Evolutionary conservation across 768 basidiomycete species (phyloP), one percentile per base, ranked within the genome.

Genomic region (Amylocystis lapponica): DNA sequence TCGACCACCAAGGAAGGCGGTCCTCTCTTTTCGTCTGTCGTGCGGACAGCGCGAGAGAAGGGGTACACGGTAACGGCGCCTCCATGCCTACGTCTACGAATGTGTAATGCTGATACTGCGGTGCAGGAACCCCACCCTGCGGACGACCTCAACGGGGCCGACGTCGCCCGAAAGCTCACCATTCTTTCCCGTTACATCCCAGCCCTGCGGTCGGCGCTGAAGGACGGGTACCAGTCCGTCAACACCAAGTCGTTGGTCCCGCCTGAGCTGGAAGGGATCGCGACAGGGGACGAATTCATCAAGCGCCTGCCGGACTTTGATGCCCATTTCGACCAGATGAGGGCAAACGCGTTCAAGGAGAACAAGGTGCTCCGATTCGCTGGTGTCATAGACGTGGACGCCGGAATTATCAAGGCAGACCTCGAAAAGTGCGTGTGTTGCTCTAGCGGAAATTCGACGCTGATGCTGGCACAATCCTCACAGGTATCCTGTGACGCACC

Each of bases 151-250:
- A 94, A 91, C 50, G 96, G 96, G 5, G 86, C 87, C 26, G 96
- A 99, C 63, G 96, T 99, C 36, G 94, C 94, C 2, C 83, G 96
- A 34, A 99, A 99, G 64, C 79, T 99, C 36, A 92, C 92, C 41
- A 99, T 99, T 66, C 76, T 99, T 44, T 83, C 92, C 0, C 84
- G 96, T 39, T 77, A 81, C 56, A 76, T 91, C 47, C 72, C 79
- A 4, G 58, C 67, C 0, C 62, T 72, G 1, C 66, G 76, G 0
- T 69, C 75, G 5, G 51, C 69, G 5, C 76, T 96, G 6, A 75
- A 83, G n/a, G 65, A 78, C 8, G 92, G 92, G 4, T 95, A 86
- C 67, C 66, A 71, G 11, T 86, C 85, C 27, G 89, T 99, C 21
- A 66, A 76, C 22, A 97, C 89, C 0, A 67, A 77, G 14, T 95